Base-by-base conservation (phyloP, 129 eudicot genomes). In the Silybum marianum region DNA sequence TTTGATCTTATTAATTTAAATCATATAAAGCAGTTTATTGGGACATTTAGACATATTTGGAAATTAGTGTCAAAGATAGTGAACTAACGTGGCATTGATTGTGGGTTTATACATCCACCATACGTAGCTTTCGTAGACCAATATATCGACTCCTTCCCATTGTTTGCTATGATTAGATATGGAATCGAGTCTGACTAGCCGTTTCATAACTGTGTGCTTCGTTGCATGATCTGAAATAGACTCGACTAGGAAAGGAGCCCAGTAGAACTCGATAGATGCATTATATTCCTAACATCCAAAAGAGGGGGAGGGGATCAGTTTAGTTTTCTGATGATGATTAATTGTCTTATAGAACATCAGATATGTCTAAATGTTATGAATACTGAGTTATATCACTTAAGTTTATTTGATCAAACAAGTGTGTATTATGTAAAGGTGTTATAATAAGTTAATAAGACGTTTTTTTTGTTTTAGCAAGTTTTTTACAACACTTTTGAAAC, bases 91-190 rank as follows among this genome's bases (percentile, higher is more conserved):
- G 60, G 95, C 99, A 21, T 96, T 96, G 75, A 93, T 96, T 2
- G 74, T 48, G 18, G 98, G 97, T 84, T 93, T 91, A 81, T 93
- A 87, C 99, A 93, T 96, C 99, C 99, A 96, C 99, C 99, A 96
- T 3, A 96, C 93, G 65, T 96, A 96, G 86, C 98, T 96, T 87
- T 93, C 99, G 46, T 84, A 96, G 9, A 96, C 89, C 86, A 93
- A 71, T 58, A 91, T 75, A 70, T 96, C 93, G 1, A 86, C 99
- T 74, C 99, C 98, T 71, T 91, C 93, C 99, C 98, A 96, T 68
- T 87, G 88, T 60, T 82, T 84, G 80, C 90, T 87, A 54, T 96
- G 99, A 34, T 88, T 87, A 39, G 91, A 83, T 28, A 96, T 87
- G 1, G 93, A 87, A 67, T 93, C 97, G 11, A 96, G 99, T 78